Evolutionary conservation across 148 eudicot genomes (phyloP), one percentile per base, ranked within the genome.

Genomic region (Silene uniflora): DNA sequence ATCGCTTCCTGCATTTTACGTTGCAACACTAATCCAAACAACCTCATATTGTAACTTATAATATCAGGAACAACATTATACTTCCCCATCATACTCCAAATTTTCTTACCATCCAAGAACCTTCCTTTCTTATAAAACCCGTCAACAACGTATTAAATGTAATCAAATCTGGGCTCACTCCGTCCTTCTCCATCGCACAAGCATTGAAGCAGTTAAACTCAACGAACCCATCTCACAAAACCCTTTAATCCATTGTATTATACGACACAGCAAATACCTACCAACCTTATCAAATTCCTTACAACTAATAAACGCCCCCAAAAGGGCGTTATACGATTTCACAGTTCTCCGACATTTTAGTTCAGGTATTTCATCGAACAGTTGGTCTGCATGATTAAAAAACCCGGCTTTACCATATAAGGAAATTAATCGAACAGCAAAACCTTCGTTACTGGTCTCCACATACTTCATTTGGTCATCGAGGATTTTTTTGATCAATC

Each of bases 301-400:
- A 29, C 32, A 29, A 29, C 32, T 29, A 29, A 29, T 29, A 29
- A 1, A 29, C 32, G 32, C 32, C 10, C 78, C 84, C 75, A 92
- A 73, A 25, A 92, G 88, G 70, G 89, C 91, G 76, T 92, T 92
- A 14, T 89, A 79, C 1, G 95, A 89, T 27, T 47, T 59, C 0
- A 87, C 87, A 22, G 91, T 84, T 6, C 88, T 81, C 0, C 39
- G 67, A 55, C 89, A 84, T 6, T 83, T 81, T 17, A 63, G 61
- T 2, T 82, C 71, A 42, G 89, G 85, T 92, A 91, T 87, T 89
- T 91, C 91, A 18, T 91, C 96, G 73, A 89, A 90, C 86, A 90
- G 73, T 75, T 89, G 78, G 46, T 24, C 70, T 7, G 95, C 95
- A 62, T 87, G 85, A 35, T 85, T 85, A 73, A 86, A 81, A 93